phyloP scores from a whole-genome alignment of 2,329 filamentous ascomycete species.

The Sphaerulina musiva region DNA sequence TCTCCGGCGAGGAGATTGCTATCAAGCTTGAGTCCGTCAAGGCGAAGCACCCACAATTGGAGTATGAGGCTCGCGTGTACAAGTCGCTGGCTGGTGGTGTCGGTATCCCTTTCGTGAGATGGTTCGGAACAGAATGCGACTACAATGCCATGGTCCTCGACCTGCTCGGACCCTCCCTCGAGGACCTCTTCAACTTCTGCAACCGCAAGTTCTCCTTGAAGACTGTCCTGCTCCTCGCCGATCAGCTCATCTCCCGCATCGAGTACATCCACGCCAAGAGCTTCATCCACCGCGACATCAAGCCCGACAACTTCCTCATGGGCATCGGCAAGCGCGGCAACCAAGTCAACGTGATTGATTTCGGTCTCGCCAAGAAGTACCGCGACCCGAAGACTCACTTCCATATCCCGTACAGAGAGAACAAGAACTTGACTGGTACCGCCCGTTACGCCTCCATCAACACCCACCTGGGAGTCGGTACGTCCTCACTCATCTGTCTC shows the following conservation, averaged over 20 bases:
- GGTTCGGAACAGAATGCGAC: conserved; percentile 99
- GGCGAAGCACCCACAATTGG: conserved; percentile 97
- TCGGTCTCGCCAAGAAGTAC: conserved; percentile 99
- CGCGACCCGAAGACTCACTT: conserved; percentile 99
- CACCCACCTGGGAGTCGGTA: conserved; percentile 90
- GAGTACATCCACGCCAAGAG: conserved; percentile 99
- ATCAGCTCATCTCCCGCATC: conserved; percentile 97
- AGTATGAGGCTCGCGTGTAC: conserved; percentile 95
- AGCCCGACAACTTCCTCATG: conserved; percentile 99
- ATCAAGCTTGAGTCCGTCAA: conserved; percentile 99
- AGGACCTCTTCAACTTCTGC: conserved; percentile 99
- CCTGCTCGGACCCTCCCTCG: conserved; percentile 86
- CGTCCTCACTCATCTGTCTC: background rate
- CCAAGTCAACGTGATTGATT: conserved; percentile 99
- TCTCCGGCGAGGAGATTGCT: conserved; percentile 97
- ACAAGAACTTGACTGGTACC: conserved; percentile 99
- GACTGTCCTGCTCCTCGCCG: conserved; percentile 91
- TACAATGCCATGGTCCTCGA: conserved; percentile 99
- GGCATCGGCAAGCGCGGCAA: conserved; percentile 98
- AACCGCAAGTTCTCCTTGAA: conserved; percentile 99
- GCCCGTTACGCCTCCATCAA: conserved; percentile 98
- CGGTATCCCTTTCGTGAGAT: conserved; percentile 96
- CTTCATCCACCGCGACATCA: conserved; percentile 99
- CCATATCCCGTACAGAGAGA: conserved; percentile 99
- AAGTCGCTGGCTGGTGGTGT: conserved; percentile 87